These are phyloP conservation scores for Nakaseomyces uthaithaninus DNA, from an alignment of 1,139 yeast genomes.

Conservation along the genomic window DNA sequence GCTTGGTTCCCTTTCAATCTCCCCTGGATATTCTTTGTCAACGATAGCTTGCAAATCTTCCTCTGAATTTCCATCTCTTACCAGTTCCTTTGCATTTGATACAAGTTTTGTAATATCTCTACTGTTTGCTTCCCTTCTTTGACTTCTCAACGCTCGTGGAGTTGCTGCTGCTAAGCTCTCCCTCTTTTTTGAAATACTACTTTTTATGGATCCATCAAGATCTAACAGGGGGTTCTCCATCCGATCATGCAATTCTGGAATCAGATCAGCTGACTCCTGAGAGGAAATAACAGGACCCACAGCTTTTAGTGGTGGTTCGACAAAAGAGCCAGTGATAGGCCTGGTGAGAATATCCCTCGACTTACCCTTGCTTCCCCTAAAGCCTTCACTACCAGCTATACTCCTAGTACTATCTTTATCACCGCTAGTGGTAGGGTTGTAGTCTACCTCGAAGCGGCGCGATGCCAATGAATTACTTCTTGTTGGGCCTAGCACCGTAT, in stretches of 20 bases:
- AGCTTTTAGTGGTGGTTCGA: neutral
- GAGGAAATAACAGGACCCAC: neutral
- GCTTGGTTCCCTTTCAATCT: neutral
- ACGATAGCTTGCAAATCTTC: slow-evolving; percentile 3
- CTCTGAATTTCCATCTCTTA: neutral
- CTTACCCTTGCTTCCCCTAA: neutral
- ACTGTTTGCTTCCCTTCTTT: neutral
- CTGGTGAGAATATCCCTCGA: neutral
- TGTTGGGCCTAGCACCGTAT: neutral
- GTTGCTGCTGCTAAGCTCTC: neutral
- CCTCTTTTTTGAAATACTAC: neutral
- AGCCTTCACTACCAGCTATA: slow-evolving; percentile 1
- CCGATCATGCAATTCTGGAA: neutral
- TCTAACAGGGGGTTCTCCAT: neutral
- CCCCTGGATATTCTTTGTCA: neutral
- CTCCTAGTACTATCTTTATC: slow-evolving; percentile 5
- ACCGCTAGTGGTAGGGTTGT: neutral
- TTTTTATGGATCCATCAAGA: neutral
- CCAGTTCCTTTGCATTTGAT: neutral
- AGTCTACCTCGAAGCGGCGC: slow-evolving; percentile 1
- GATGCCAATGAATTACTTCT: slow-evolving; percentile 3
- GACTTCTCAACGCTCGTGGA: neutral
- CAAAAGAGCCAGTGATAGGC: neutral
- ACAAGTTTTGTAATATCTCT: too few species aligned
- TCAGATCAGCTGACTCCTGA: neutral